Evolutionary conservation across 352 stramenopile genomes (phyloP).

Genomic region (Blastocystis hominis): DNA sequence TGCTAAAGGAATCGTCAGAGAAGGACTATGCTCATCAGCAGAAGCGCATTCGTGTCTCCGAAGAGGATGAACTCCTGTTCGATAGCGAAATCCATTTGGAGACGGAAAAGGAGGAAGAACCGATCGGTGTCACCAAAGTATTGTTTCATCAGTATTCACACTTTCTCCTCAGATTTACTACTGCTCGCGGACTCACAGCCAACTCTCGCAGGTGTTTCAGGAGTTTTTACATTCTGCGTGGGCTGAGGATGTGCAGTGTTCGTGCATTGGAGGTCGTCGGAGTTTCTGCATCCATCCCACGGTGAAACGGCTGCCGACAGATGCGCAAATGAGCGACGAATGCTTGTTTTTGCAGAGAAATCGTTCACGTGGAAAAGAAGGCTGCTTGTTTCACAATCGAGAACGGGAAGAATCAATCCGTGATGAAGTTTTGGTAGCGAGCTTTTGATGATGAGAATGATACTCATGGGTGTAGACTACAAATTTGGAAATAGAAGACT

Average conservation of each 20-base stretch:
- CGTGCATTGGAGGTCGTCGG: constrained; percentile 67
- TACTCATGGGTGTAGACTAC: neutral
- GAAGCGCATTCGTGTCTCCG: neutral
- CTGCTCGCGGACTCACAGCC: constrained; percentile 71
- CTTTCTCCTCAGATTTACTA: constrained; percentile 67
- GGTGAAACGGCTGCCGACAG: constrained; percentile 63
- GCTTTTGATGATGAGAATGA: neutral
- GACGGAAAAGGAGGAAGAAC: neutral
- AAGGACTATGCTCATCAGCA: neutral
- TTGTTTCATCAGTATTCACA: too few relatives aligned
- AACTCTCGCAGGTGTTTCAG: constrained; percentile 72
- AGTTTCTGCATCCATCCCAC: constrained; percentile 69
- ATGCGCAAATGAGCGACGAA: constrained; percentile 68
- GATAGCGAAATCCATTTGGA: neutral
- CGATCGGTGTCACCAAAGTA: constrained; percentile 15
- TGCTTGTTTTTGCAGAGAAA: constrained; percentile 68
- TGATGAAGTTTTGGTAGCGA: constrained; percentile 56
- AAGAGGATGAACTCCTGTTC: constrained; percentile 38
- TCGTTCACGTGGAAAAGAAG: neutral
- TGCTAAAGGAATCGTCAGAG: neutral
- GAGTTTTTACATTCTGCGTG: constrained; percentile 69
- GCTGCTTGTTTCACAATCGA: neutral
- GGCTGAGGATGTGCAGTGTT: constrained; percentile 64
- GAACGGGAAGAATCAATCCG: constrained; percentile 1
- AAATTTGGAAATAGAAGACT: constrained; percentile 86